Percentiles rank a stretch among this genome's conserved stretches.
These are phyloP conservation scores for Pythium rishiriense DNA, from an alignment of 352 stramenopile species.

Conservation along the genomic window DNA sequence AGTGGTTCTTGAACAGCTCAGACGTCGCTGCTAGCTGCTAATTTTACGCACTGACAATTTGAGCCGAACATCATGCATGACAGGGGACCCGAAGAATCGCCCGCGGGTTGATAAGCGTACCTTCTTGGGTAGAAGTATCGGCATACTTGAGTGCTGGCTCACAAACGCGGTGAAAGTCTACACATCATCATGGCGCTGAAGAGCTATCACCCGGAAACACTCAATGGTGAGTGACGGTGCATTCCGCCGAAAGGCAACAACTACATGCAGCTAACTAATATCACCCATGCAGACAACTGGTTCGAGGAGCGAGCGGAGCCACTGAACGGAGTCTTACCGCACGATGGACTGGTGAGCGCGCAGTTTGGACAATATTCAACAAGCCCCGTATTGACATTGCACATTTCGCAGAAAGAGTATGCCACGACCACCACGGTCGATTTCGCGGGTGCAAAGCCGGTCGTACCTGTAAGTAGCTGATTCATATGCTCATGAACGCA, in stretches of 20 bases:
- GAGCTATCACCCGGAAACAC: slow-evolving; percentile 76
- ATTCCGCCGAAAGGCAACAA: background rate
- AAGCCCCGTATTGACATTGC: too few species aligned
- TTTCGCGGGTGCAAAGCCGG: slow-evolving; percentile 41
- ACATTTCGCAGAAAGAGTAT: slow-evolving; percentile 69
- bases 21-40: background rate
- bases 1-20: background rate
- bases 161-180: background rate
- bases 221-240: slow-evolving; percentile 46
- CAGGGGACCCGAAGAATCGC: background rate
- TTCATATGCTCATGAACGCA: too few species aligned
- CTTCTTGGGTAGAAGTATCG: background rate
- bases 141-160: background rate
- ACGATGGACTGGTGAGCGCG: slow-evolving; percentile 47
- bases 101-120: background rate
- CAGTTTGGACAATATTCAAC: background rate
- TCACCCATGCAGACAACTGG: slow-evolving; percentile 63
- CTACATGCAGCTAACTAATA: background rate
- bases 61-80: background rate
- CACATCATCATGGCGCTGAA: slow-evolving; percentile 59
- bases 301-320: slow-evolving; percentile 69
- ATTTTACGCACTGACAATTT: background rate
- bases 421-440: slow-evolving; percentile 54
- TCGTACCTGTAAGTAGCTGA: slow-evolving; percentile 30
- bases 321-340: slow-evolving; percentile 65